Base-by-base conservation (phyloP, 2,329 filamentous ascomycete genomes). In the Myriosclerotinia duriaeana region DNA sequence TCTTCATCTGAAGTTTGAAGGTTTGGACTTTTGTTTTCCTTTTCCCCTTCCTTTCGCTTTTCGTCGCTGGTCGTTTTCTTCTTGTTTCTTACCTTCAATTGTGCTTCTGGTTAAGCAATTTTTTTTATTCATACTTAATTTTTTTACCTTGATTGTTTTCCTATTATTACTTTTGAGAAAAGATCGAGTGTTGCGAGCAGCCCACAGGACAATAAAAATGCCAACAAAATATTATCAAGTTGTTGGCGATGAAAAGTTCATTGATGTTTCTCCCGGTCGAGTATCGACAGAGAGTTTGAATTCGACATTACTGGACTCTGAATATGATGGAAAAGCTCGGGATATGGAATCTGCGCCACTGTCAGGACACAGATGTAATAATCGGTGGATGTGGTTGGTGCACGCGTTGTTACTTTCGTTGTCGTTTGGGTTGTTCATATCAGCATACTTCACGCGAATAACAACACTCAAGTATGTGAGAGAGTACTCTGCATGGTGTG, bases 401-500 rank as follows among this genome's bases (percentile, higher is more conserved):
- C 73, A 76, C 62, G 69, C 68, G 14, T 65, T 68, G 20, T 61
- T 76, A 38, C 69, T 76, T 56, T 71, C 69, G 12, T 56, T 73
- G 2, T 75, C 73, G 0, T 71, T 72, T 53, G 67, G 68, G 5
- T 70, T 75, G 68, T 74, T 76, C 44, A 59, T 71, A 55, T 70
- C 71, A 38, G 68, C 72, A 36, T 71, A 70, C 55, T 74, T 68
- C 64, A 71, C 69, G 15, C 65, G 70, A 54, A 63, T 70, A 20
- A 73, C 75, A 59, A 76, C 76, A 1, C 66, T 74, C 30, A 69
- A 72, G 15, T 70, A 75, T 66, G 72, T 76, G 11, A 71, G 76
- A 66, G 74, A 79, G 44, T 83, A 79, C 68, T 83, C 81, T 2
- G 79, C 81, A 34, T 82, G 78, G 62, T 82, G 80, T 83, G 76